phyloP scores from a whole-genome alignment of 179 eudicot genomes.

The Spergularia azorica region DNA sequence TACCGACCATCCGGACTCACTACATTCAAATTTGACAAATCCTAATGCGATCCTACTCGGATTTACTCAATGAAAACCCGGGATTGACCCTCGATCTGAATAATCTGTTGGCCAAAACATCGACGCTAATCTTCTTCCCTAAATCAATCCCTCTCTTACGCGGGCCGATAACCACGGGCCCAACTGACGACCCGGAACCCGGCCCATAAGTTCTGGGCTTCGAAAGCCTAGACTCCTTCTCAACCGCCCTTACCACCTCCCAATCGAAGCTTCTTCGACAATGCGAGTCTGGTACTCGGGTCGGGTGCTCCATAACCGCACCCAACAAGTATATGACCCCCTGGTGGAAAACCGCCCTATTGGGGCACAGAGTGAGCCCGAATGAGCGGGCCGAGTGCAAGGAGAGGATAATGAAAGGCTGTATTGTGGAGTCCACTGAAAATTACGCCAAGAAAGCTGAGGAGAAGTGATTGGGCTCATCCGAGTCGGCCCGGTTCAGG shows the following conservation, averaged over 20 bases:
- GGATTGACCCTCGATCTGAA: too few species aligned
- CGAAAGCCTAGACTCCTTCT: conserved; percentile 45
- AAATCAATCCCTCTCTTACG: conserved; percentile 61
- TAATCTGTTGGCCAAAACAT: too few species aligned
- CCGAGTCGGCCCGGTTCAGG: neutral
- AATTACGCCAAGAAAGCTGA: conserved; percentile 47
- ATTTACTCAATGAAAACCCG: too few species aligned
- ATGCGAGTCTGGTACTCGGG: conserved; percentile 62
- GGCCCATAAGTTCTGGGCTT: conserved; percentile 61
- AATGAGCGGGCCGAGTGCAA: conserved; percentile 62
- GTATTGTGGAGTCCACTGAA: conserved; percentile 45
- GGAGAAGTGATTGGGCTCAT: conserved; percentile 47
- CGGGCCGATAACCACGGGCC: conserved; percentile 44
- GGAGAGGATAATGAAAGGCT: conserved; percentile 59
- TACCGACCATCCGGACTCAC: too few species aligned
- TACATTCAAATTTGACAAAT: too few species aligned
- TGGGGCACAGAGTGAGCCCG: conserved; percentile 27
- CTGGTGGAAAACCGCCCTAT: conserved; percentile 56
- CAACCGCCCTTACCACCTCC: conserved; percentile 43
- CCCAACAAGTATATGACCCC: conserved; percentile 60
- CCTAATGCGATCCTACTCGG: too few species aligned
- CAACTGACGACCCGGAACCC: conserved; percentile 35
- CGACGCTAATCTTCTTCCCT: conserved; percentile 57
- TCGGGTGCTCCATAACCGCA: conserved; percentile 76
- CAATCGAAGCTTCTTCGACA: conserved; percentile 49